phyloP scores from a whole-genome alignment of 805 yeast species.

The Saccharomycopsis sp. region DNA sequence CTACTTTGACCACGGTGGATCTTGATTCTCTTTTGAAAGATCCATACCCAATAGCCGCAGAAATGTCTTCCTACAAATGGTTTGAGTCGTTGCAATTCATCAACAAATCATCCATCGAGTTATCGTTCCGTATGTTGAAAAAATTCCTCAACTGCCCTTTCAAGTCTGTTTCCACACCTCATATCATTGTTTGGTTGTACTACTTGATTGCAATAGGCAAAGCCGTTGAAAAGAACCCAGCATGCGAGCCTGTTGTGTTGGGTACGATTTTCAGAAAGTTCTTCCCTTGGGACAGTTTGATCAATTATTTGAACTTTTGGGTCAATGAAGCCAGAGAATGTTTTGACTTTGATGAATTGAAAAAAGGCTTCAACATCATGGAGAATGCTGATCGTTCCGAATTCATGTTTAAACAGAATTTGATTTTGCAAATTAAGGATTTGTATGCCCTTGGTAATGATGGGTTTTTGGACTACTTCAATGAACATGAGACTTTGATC shows the following conservation, averaged over 20 bases:
- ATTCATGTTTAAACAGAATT: constrained; percentile 16
- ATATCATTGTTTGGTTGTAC: constrained; percentile 68
- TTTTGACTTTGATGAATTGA: constrained; percentile 21
- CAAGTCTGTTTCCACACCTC: constrained; percentile 59
- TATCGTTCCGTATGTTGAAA: constrained; percentile 58
- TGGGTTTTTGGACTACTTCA: constrained; percentile 39
- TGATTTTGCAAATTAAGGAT: constrained; percentile 22
- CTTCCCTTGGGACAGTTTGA: constrained; percentile 62
- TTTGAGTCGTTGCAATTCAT: constrained; percentile 43
- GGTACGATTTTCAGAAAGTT: constrained; percentile 43
- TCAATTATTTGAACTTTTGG: constrained; percentile 48
- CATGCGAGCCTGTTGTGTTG: constrained; percentile 36
- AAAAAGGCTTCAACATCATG: constrained; percentile 18
- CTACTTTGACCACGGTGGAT: constrained; percentile 2
- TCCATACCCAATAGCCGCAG: constrained; percentile 23
- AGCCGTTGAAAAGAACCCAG: constrained; percentile 39
- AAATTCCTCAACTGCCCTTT: constrained; percentile 63
- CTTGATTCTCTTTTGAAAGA: constrained; percentile 18
- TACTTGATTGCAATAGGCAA: constrained; percentile 58
- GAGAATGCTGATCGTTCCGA: constrained; percentile 14
- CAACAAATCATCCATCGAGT: constrained; percentile 56
- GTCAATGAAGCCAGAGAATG: constrained; percentile 22
- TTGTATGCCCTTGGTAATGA: constrained; percentile 27
- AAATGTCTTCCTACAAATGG: constrained; percentile 40
- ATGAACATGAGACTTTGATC: constrained; percentile 52